Conservation (phyloP, 2,329 filamentous ascomycete genomes). For the Pleomassaria siparia region DNA sequence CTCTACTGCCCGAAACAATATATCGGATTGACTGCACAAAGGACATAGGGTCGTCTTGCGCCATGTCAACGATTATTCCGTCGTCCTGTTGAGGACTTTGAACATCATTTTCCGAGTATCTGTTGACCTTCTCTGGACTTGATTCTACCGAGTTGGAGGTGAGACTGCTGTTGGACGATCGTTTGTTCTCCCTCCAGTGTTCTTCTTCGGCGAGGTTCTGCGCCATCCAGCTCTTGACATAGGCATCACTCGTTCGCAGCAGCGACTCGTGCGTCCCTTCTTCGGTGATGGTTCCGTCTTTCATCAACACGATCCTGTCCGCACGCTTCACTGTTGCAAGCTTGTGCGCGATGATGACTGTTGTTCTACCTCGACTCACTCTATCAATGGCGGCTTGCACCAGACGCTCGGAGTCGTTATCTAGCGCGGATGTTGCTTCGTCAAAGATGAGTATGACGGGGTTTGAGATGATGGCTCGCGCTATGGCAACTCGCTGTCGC, state of each 20-base stretch:
- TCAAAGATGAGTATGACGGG: slow-evolving; percentile 87
- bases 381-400: slow-evolving; percentile 63
- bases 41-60: slow-evolving; percentile 1
- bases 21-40: slow-evolving; percentile 3
- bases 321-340: slow-evolving; percentile 87
- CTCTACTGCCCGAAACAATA: slow-evolving; percentile 6
- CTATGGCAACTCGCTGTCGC: slow-evolving; percentile 91
- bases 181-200: no score
- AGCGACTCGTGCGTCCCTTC: slow-evolving; percentile 82
- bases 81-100: neutral
- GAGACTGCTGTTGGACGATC: slow-evolving; percentile 59
- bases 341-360: slow-evolving; percentile 90
- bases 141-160: neutral
- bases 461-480: slow-evolving; percentile 80
- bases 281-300: slow-evolving; percentile 75
- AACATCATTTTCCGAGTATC: no score
- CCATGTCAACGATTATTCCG: slow-evolving; percentile 1
- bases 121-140: no score
- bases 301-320: slow-evolving; percentile 93
- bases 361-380: slow-evolving; percentile 79
- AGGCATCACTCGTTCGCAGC: slow-evolving; percentile 9
- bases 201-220: slow-evolving; percentile 6
- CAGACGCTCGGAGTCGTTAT: slow-evolving; percentile 55
- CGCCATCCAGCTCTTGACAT: slow-evolving; percentile 2
- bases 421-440: slow-evolving; percentile 86